phyloP scores from a whole-genome alignment of 2,329 filamentous ascomycete genomes.

The Xylaria sp. region DNA sequence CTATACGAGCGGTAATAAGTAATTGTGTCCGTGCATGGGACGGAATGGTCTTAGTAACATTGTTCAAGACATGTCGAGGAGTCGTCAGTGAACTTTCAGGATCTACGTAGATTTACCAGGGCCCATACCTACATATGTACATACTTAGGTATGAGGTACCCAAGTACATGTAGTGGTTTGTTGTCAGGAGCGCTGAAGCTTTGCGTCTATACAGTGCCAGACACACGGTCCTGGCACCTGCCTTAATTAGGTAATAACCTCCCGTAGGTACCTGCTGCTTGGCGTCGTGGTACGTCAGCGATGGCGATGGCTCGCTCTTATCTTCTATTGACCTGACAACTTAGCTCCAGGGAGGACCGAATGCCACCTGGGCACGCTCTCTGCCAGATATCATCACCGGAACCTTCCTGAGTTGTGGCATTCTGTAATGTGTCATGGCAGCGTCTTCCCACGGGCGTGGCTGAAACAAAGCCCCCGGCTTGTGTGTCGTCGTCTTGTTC shows the following conservation, averaged over 20 bases:
- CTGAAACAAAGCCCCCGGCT: conserved; percentile 1
- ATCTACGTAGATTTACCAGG: background rate
- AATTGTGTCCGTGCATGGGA: background rate
- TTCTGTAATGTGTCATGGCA: conserved; percentile 29
- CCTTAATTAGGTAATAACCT: background rate
- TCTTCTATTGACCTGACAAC: conserved; percentile 2
- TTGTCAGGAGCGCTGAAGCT: too few relatives aligned
- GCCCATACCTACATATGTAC: too few relatives aligned
- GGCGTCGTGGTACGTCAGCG: background rate
- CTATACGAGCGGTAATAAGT: background rate
- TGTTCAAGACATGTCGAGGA: background rate
- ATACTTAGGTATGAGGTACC: too few relatives aligned
- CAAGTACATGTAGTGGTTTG: too few relatives aligned
- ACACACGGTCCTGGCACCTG: background rate
- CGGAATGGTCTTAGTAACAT: background rate
- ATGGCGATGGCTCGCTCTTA: background rate
- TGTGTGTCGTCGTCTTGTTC: conserved; percentile 1
- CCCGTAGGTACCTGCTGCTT: too few relatives aligned
- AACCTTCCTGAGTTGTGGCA: background rate
- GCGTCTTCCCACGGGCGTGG: conserved; percentile 3
- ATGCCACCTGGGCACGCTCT: background rate
- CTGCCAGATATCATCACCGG: background rate
- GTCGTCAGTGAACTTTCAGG: background rate
- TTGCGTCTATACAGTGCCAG: background rate
- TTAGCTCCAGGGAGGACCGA: background rate